Evolutionary conservation across 257 asterid species (phyloP), one percentile per base, ranked within the genome.

Genomic region (Fraxinus anomala): DNA sequence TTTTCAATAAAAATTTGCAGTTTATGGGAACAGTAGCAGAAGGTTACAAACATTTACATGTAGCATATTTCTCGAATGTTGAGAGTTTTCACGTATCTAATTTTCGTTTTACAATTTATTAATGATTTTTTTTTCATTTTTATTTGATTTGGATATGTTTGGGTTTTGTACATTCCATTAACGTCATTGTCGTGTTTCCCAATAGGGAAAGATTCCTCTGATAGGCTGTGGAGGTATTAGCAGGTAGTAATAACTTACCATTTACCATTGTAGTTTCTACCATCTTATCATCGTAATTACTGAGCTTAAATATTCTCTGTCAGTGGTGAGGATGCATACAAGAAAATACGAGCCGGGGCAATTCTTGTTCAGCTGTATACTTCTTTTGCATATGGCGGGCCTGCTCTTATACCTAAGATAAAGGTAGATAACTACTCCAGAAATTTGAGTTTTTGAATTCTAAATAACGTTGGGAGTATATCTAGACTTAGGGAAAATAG

Each of bases 311-410:
- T 74, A 36, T 24, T 73, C 40, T 39, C 73, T 14, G 73, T 72
- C 77, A 96, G 98, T 74, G 99, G 99, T 21, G 96, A 91, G 85
- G 99, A 96, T 77, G 99, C 99, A 40, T 95, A 93, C 91, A 88
- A 87, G 86, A 95, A 95, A 83, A 89, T 95, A 80, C 90, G 98
- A 84, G 93, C 99, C 9, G 98, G 98, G 73, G 99, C 99, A 34
- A 89, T 92, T 66, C 99, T 93, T 65, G 91, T 95, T 79, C 97
- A 95, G 94, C 93, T 93, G 26, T 96, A 96, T 81, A 93, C 99
- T 17, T 91, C 97, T 75, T 92, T 96, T 84, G 98, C 98, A 6
- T 95, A 93, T 68, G 98, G 99, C 1, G 99, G 99, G 1, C 99
- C 97, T 39, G 98, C 99, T 33, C 97, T 96, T 79, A 91, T 96